phyloP scores from a whole-genome alignment of 73 alveolate species.

The Paramecium caudatum region DNA sequence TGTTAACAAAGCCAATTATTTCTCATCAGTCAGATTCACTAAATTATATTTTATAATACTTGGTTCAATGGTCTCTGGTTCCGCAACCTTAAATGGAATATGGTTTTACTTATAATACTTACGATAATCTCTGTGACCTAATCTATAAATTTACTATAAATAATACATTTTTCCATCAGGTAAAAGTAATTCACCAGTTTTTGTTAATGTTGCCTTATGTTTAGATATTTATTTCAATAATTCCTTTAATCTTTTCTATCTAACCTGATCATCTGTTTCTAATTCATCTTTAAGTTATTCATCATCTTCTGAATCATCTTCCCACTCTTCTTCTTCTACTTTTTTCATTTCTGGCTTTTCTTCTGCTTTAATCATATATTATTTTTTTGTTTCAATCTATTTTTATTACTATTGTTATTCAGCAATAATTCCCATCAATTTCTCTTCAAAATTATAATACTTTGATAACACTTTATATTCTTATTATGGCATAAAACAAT shows the following conservation, averaged over 20 bases:
- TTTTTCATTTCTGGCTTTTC: not conserved
- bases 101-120: slow-evolving; percentile 42
- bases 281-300: slow-evolving; percentile 7
- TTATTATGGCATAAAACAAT: slow-evolving; percentile 66
- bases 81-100: not conserved
- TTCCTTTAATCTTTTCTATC: slow-evolving; percentile 35
- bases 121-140: slow-evolving; percentile 51
- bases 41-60: not conserved
- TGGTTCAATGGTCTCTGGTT: not conserved
- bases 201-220: slow-evolving; percentile 26
- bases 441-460: slow-evolving; percentile 64
- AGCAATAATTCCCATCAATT: slow-evolving; percentile 10
- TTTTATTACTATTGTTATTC: not conserved
- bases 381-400: not conserved
- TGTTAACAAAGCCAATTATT: slow-evolving; percentile 14
- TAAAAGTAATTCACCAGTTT: slow-evolving; percentile 43
- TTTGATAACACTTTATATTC: slow-evolving; percentile 60
- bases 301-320: slow-evolving; percentile 57
- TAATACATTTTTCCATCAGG: slow-evolving; percentile 65
- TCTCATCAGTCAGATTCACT: slow-evolving; percentile 11
- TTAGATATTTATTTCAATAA: slow-evolving; percentile 7
- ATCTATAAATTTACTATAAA: not conserved
- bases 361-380: not conserved
- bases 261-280: slow-evolving; percentile 8
- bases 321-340: slow-evolving; percentile 24